A percentile compares a stretch with the other conserved stretches of the same genome.
phyloP scores from a whole-genome alignment of 2,329 filamentous ascomycete species.

The Hymenoscyphus infarciens region DNA sequence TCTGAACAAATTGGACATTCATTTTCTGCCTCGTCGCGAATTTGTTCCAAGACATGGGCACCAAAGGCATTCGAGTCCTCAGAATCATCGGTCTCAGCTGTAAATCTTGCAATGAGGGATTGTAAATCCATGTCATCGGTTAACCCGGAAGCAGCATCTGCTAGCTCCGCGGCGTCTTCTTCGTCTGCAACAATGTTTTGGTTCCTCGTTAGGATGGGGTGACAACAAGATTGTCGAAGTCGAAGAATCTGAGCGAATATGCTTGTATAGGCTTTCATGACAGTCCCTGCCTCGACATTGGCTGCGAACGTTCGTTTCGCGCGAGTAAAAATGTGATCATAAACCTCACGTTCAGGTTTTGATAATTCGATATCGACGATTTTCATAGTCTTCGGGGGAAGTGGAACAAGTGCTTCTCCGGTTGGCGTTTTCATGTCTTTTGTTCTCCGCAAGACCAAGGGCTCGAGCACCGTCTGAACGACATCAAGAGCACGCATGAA shows the following conservation, averaged over 20 bases:
- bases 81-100: constrained; percentile 59
- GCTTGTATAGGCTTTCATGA: constrained; percentile 93
- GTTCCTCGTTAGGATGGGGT: constrained; percentile 85
- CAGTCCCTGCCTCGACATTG: constrained; percentile 85
- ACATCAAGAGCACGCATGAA: constrained; percentile 92
- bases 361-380: constrained; percentile 87
- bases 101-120: constrained; percentile 80
- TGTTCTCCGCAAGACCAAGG: constrained; percentile 88
- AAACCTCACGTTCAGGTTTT: constrained; percentile 80
- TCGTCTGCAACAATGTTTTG: constrained; percentile 82
- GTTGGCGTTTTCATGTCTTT: constrained; percentile 98
- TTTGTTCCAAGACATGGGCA: constrained; percentile 82
- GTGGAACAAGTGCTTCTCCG: constrained; percentile 73
- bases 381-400: constrained; percentile 78
- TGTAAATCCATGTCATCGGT: constrained; percentile 96
- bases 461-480: constrained; percentile 93
- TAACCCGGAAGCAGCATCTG: constrained; percentile 75
- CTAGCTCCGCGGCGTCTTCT: constrained; percentile 72
- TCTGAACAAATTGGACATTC: constrained; percentile 95
- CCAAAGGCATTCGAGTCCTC: constrained; percentile 70
- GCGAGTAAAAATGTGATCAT: constrained; percentile 81
- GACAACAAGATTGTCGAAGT: constrained; percentile 89
- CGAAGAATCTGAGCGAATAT: constrained; percentile 96
- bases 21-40: constrained; percentile 80
- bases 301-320: constrained; percentile 81